Base-by-base conservation (phyloP, 495 filamentous ascomycete genomes). In the Parathielavia hyrcaniae region DNA sequence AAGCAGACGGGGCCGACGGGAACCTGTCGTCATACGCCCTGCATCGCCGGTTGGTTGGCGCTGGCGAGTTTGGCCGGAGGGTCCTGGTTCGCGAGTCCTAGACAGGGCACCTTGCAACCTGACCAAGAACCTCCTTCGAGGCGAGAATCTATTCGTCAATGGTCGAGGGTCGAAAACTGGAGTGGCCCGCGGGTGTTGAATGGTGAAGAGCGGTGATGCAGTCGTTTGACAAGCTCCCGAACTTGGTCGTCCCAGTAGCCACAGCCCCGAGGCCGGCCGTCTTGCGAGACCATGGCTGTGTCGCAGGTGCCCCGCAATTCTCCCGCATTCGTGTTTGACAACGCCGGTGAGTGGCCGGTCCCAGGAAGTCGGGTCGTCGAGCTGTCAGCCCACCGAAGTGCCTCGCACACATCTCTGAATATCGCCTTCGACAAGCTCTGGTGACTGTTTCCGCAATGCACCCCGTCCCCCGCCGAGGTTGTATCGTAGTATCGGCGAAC, bases 271-370 rank as follows among this genome's bases (percentile, higher is more conserved):
- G 53, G 58, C 61, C 61, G 61, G 45, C 53, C 53, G 22, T 45
- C 12, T 51, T 4, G 23, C 20, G 22, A 54, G 55, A 50, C 55
- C 55, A 49, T 35, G 61, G 61, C 61, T 63, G 61, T 63, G 61
- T 47, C 20, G 51, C 48, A 58, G 38, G 38, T 45, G 54, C 50
- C 59, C 54, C 59, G 53, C 45, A 47, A 40, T 39, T 35, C 44
- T 54, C 45, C 58, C 58, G 58, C 38, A 30, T 22, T 30, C 35
- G 14, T 14, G 30, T 6, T 22, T 22, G 39, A 14, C 12, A 11
- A 35, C 4, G 50, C 34, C 34, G 53, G 22, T 61, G 52, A 56
- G 40, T 57, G 52, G 59, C 26, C 35, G 22, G 14, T 47, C 34
- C 26, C 34, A 23, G 26, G 20, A 20, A 23, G 10, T 43, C 14